A percentile compares a stretch with the other conserved stretches of the same genome.
Conservation (phyloP, 208 protist genomes). For the Trypanosomatidae sp. region DNA sequence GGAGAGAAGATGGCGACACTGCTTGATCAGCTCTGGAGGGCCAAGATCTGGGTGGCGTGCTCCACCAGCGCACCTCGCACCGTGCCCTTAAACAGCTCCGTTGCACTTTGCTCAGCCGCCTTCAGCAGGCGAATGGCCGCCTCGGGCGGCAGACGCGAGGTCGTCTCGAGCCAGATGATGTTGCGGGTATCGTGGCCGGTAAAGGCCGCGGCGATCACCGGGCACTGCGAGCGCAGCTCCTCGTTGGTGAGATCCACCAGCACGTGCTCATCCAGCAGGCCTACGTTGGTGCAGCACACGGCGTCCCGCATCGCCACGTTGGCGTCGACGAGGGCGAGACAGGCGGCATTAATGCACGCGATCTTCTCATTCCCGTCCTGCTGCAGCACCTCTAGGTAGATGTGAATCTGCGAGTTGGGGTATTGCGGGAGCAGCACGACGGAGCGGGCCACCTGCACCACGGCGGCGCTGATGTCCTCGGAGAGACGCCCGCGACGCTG, state of each 20-base stretch:
- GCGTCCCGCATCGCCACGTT: constrained; percentile 83
- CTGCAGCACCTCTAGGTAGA: constrained; percentile 78
- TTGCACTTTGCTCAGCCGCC: constrained; percentile 46
- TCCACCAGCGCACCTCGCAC: constrained; percentile 51
- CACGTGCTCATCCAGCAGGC: constrained; percentile 62
- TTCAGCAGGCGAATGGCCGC: constrained; percentile 49
- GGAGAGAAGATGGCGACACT: too few relatives aligned
- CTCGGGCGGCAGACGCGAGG: constrained; percentile 58
- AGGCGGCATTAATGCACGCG: constrained; percentile 86
- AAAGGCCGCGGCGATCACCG: constrained; percentile 60
- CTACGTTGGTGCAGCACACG: constrained; percentile 66
- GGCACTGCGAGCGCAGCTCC: constrained; percentile 77
- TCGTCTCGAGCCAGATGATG: constrained; percentile 84
- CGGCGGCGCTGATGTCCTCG: constrained; percentile 73
- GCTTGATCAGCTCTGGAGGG: constrained; percentile 29
- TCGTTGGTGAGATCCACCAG: constrained; percentile 77
- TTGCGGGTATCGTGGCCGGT: constrained; percentile 59
- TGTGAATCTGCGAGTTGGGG: constrained; percentile 87
- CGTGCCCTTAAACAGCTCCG: constrained; percentile 35
- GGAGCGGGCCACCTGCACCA: constrained; percentile 75
- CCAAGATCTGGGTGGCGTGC: constrained; percentile 52
- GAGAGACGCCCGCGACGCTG: constrained; percentile 54
- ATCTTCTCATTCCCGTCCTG: constrained; percentile 84
- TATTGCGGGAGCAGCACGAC: constrained; percentile 81
- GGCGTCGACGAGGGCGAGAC: constrained; percentile 85